Evolutionary conservation across 495 filamentous ascomycete species (phyloP).

Genomic region (Penicillium simplicissimum): DNA sequence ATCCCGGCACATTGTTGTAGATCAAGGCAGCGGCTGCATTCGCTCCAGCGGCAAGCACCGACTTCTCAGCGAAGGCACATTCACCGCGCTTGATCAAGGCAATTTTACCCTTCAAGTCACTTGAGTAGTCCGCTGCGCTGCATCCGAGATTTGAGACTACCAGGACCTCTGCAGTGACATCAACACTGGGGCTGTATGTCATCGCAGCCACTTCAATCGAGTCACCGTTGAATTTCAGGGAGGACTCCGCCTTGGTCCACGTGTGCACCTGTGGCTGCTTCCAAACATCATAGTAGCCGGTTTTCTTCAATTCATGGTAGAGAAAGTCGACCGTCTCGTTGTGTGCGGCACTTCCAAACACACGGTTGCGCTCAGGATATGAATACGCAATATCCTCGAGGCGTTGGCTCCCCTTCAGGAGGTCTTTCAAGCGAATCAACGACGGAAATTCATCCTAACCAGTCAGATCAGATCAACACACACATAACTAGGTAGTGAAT

Average conservation of each 20-base stretch:
- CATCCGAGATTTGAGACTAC: slow-evolving; percentile 59
- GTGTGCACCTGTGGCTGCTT: slow-evolving; percentile 56
- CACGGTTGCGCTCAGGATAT: slow-evolving; percentile 51
- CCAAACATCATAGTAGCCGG: slow-evolving; percentile 60
- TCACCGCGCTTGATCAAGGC: slow-evolving; percentile 63
- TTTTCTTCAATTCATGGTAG: slow-evolving; percentile 48
- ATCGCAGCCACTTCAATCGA: slow-evolving; percentile 32
- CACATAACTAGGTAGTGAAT: not conserved
- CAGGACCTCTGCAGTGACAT: slow-evolving; percentile 46
- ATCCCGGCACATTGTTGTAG: slow-evolving; percentile 64
- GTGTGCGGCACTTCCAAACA: slow-evolving; percentile 62
- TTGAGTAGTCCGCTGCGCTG: slow-evolving; percentile 55
- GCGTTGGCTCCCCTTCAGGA: slow-evolving; percentile 38
- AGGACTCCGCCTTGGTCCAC: slow-evolving; percentile 33
- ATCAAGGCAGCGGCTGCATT: slow-evolving; percentile 60
- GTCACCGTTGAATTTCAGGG: slow-evolving; percentile 31
- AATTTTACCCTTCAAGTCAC: slow-evolving; percentile 53
- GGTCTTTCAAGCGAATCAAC: slow-evolving; percentile 28
- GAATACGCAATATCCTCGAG: slow-evolving; percentile 51
- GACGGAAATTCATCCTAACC: slow-evolving; percentile 16
- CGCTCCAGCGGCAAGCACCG: slow-evolving; percentile 57
- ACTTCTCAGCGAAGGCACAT: slow-evolving; percentile 63
- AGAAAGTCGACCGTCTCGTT: slow-evolving; percentile 65
- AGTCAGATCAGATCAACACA: not conserved
- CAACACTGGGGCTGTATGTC: slow-evolving; percentile 51